Conservation (phyloP, 2,329 filamentous ascomycete species). For the Basipetospora chlamydospora region DNA sequence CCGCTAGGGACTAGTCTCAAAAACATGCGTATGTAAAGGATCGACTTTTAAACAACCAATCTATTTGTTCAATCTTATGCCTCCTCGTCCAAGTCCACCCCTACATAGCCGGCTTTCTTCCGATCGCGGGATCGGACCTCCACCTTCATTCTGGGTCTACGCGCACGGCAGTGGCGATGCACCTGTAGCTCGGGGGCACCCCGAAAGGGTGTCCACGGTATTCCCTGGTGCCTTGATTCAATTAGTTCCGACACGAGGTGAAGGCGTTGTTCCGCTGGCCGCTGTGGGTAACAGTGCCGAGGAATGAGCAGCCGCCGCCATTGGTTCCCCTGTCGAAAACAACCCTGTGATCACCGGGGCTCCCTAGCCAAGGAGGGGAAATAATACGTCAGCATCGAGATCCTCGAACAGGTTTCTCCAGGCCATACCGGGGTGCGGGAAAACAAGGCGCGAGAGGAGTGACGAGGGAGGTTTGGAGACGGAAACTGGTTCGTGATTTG, state of each 20-base stretch:
- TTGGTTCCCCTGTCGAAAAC: conserved; percentile 33
- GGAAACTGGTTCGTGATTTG: neutral
- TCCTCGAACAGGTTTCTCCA: too few species aligned
- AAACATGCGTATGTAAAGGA: too few species aligned
- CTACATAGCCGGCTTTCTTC: too few species aligned
- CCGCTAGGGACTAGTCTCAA: neutral
- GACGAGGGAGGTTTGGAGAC: too few species aligned
- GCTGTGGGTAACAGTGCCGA: conserved; percentile 49
- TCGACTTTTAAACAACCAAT: too few species aligned
- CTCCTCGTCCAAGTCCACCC: too few species aligned
- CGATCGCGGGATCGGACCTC: too few species aligned
- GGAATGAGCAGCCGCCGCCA: conserved; percentile 28
- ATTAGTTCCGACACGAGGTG: conserved; percentile 29
- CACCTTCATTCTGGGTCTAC: neutral
- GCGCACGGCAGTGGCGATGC: neutral
- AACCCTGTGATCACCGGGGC: conserved; percentile 46
- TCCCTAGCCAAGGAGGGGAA: conserved; percentile 31
- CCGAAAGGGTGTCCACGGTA: too few species aligned
- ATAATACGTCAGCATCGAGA: neutral
- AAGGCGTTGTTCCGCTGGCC: conserved; percentile 45
- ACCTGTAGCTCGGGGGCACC: too few species aligned
- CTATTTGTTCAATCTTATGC: too few species aligned
- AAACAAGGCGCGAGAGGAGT: neutral
- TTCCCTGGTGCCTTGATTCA: too few species aligned
- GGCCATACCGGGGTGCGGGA: too few species aligned